Percentiles rank a stretch among this genome's conserved stretches.
phyloP scores from a whole-genome alignment of 257 asterid species.

The Apocynum venetum region DNA sequence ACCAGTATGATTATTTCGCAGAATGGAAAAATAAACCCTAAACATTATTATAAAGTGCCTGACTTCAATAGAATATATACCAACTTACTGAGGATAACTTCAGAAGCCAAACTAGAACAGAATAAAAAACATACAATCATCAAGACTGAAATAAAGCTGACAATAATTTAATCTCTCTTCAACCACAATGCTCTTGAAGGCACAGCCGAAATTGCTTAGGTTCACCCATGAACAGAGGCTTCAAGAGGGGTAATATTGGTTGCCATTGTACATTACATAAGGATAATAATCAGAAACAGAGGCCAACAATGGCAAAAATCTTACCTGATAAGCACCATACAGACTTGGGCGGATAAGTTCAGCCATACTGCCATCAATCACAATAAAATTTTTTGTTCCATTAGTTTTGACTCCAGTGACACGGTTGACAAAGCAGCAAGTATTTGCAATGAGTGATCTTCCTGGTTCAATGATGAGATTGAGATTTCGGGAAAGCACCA shows the following conservation, averaged over 20 bases:
- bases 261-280: neutral
- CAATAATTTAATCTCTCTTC: neutral
- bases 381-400: slow-evolving; percentile 81
- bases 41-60: neutral
- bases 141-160: neutral
- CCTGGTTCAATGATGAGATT: slow-evolving; percentile 97
- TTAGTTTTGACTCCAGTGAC: slow-evolving; percentile 95
- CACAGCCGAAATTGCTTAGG: neutral
- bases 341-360: slow-evolving; percentile 97
- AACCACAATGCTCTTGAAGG: neutral
- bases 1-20: neutral
- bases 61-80: no score
- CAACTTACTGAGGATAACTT: neutral
- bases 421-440: slow-evolving; percentile 87
- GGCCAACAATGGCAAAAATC: slow-evolving; percentile 2
- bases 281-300: neutral
- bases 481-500: slow-evolving; percentile 76
- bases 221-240: neutral
- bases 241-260: neutral
- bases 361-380: slow-evolving; percentile 97
- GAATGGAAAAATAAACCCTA: neutral
- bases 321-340: slow-evolving; percentile 86
- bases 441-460: slow-evolving; percentile 88
- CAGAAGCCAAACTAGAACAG: neutral
- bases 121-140: neutral